Conservation (phyloP, 1,139 yeast species). For the Taphrina wiesneri region DNA sequence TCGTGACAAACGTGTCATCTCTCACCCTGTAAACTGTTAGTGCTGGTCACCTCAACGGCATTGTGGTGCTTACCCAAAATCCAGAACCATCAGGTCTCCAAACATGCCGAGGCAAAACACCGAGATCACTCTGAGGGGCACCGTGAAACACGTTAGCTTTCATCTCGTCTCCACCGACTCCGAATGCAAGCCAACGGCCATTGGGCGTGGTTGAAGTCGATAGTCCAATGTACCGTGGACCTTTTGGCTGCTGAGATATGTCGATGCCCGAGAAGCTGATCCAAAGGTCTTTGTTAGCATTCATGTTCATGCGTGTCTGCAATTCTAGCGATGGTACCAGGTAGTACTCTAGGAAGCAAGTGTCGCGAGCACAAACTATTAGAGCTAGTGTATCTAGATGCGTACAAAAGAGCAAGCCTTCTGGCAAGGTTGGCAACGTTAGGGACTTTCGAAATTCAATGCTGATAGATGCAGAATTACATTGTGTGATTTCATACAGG, state of each 20-base stretch:
- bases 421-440: background rate
- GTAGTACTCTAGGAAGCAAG: constrained; percentile 58
- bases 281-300: constrained; percentile 73
- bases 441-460: background rate
- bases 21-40: background rate
- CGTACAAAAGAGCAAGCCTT: constrained; percentile 8
- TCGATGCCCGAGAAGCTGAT: constrained; percentile 64
- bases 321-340: constrained; percentile 43
- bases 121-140: constrained; percentile 67
- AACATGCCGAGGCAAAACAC: constrained; percentile 24
- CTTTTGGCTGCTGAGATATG: constrained; percentile 46
- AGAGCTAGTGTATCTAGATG: background rate
- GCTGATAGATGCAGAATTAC: background rate
- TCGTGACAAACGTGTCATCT: no score
- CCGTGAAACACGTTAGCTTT: constrained; percentile 59
- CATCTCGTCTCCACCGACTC: constrained; percentile 49
- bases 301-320: constrained; percentile 58
- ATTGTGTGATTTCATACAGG: constrained; percentile 33
- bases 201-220: constrained; percentile 78
- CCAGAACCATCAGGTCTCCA: constrained; percentile 33
- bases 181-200: constrained; percentile 57
- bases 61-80: constrained; percentile 12
- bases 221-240: constrained; percentile 42
- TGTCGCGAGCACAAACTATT: constrained; percentile 47
- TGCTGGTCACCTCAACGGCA: background rate